Evolutionary conservation across 208 protist species (phyloP).

Genomic region (Crithidia expoeki): DNA sequence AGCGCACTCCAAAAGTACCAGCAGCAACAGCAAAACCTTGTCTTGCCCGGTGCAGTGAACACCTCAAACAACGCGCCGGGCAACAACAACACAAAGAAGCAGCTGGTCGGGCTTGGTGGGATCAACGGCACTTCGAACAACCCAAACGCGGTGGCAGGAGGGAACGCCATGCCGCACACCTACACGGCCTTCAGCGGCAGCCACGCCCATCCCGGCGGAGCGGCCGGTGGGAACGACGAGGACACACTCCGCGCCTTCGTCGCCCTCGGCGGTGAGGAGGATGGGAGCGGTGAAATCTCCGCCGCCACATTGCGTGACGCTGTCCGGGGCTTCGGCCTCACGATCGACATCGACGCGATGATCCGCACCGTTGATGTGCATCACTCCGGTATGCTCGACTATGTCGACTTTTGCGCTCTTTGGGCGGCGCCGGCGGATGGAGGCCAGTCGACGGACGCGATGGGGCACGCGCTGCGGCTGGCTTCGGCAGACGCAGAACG

Average conservation of each 20-base stretch:
- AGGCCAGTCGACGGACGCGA: not conserved
- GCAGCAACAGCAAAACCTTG: constrained; percentile 9
- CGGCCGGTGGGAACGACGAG: constrained; percentile 26
- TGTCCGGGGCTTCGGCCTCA: constrained; percentile 72
- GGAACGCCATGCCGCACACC: constrained; percentile 14
- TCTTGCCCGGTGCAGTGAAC: too few species aligned
- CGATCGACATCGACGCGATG: constrained; percentile 78
- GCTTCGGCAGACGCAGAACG: constrained; percentile 18
- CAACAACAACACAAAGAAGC: not conserved
- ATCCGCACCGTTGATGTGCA: constrained; percentile 62
- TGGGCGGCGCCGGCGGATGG: constrained; percentile 40
- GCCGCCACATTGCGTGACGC: constrained; percentile 55
- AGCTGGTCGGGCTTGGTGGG: not conserved
- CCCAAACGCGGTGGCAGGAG: not conserved
- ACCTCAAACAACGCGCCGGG: not conserved
- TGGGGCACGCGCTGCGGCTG: constrained; percentile 15
- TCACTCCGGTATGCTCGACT: constrained; percentile 56
- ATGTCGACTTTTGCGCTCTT: constrained; percentile 72
- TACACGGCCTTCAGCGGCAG: constrained; percentile 20
- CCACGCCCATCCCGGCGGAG: not conserved
- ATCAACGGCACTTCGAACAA: not conserved
- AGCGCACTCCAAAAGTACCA: constrained; percentile 4
- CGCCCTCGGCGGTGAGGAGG: constrained; percentile 76
- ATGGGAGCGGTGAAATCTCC: constrained; percentile 60
- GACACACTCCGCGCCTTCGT: constrained; percentile 84